Base-by-base conservation (phyloP, 2,329 filamentous ascomycete species). In the Aspergillus fijiensis region DNA sequence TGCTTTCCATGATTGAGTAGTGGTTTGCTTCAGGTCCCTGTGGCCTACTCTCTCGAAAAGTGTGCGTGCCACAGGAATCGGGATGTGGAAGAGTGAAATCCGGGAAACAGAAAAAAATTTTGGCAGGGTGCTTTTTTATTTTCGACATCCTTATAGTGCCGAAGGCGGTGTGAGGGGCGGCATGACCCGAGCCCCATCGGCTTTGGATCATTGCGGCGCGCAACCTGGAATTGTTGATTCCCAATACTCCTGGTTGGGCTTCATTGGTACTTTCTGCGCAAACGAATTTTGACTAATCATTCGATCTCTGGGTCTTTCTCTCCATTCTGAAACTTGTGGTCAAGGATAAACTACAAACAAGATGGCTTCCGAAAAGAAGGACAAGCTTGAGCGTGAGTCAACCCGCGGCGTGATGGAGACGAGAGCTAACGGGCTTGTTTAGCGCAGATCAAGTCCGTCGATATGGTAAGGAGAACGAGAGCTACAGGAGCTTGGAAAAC, bases 401-500 rank as follows among this genome's bases (percentile, higher is more conserved):
- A 12, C 29, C 42, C 48, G 27, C 42, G 23, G 49, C 47, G 49
- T 55, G 49, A 19, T 53, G 27, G 39, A 48, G 51, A 33, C 47
- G 56, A 54, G 53, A 45, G 55, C 65, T 73, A 68, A 64, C 55
- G 49, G 54, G 31, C 23, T 29, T 31, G n/a, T 70, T 67, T 73
- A 99, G 95, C 92, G 65, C 92, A 96, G 81, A 89, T 99, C 79
- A 99, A 99, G 84, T 96, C 93, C 69, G 94, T 92, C 61, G 95
- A 99, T 76, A 99, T 99, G 95, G 95, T 98, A 84, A 78, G 82
- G 54, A 50, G 57, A 35, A 27, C 58, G 27, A 51, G 59, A 59
- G 29, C 56, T 49, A 45, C 56, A 35, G 33, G 61, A 60, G n/a
- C 27, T 29, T 59, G 60, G 60, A 23, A 47, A 47, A 10, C 52